Evolutionary conservation across 2,329 filamentous ascomycete genomes (phyloP).

Genomic region (Tolypocladium ovalisporum): DNA sequence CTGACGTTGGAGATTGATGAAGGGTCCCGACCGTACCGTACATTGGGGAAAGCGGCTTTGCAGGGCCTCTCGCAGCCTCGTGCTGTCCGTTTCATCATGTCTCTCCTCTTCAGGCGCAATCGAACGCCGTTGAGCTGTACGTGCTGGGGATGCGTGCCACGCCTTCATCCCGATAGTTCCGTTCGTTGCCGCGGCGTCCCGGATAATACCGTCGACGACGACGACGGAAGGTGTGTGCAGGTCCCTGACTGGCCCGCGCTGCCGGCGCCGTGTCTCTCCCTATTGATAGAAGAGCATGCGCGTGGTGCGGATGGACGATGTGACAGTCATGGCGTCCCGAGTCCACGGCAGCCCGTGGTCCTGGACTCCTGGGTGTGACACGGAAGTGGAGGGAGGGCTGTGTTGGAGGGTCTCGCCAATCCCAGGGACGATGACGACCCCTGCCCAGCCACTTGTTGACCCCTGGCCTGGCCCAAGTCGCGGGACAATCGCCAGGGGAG

Average conservation of each 20-base stretch:
- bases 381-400: neutral
- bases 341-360: neutral
- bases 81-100: neutral
- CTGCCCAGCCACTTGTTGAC: neutral
- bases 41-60: neutral
- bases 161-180: neutral
- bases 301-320: neutral
- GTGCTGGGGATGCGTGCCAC: neutral
- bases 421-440: neutral
- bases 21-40: neutral
- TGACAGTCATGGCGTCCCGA: neutral
- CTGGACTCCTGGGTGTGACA: neutral
- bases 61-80: neutral
- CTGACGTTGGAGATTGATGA: neutral
- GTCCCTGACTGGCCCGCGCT: neutral
- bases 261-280: neutral
- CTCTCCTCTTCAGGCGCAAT: neutral
- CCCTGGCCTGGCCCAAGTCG: neutral
- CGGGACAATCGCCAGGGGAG: neutral
- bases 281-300: neutral
- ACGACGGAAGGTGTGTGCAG: neutral
- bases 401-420: neutral
- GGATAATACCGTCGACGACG: neutral
- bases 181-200: neutral
- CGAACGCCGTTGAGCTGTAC: neutral